A percentile compares a stretch with the other conserved stretches of the same genome.
phyloP scores from a whole-genome alignment of 768 basidiomycete genomes.

The Suillus clintonianus region DNA sequence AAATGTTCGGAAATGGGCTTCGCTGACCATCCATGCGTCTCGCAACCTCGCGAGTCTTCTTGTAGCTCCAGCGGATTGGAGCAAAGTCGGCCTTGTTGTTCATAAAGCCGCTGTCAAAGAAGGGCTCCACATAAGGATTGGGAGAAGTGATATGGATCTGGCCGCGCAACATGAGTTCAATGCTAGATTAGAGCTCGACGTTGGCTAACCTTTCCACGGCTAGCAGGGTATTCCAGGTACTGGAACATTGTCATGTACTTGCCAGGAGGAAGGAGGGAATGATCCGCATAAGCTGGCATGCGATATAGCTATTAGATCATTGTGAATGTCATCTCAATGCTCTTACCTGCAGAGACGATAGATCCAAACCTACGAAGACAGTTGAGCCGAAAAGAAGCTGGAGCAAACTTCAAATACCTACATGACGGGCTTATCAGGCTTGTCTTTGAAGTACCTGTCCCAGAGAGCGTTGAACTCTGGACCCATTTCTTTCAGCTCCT shows the following conservation, averaged over 20 bases:
- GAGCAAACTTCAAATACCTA: slow-evolving; percentile 24
- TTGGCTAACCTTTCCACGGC: slow-evolving; percentile 59
- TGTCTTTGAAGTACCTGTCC: slow-evolving; percentile 76
- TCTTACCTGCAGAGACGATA: slow-evolving; percentile 59
- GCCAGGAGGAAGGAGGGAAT: slow-evolving; percentile 67
- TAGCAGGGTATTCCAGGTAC: slow-evolving; percentile 74
- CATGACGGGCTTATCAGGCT: slow-evolving; percentile 80
- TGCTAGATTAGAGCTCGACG: background rate
- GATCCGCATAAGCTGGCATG: slow-evolving; percentile 63
- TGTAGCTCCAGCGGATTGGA: slow-evolving; percentile 77
- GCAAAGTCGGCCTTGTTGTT: slow-evolving; percentile 78
- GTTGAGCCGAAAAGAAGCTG: background rate
- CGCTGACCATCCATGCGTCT: slow-evolving; percentile 66
- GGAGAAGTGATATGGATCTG: slow-evolving; percentile 64
- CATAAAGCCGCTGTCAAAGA: slow-evolving; percentile 78
- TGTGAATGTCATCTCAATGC: background rate
- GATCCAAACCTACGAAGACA: slow-evolving; percentile 51
- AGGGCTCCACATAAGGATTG: slow-evolving; percentile 63
- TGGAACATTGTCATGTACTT: slow-evolving; percentile 79
- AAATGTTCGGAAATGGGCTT: no score
- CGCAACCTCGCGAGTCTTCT: slow-evolving; percentile 73
- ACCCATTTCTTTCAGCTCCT: slow-evolving; percentile 77
- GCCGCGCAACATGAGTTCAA: background rate
- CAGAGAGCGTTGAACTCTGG: slow-evolving; percentile 71
- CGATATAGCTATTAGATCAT: background rate